Base-by-base conservation (phyloP, 495 filamentous ascomycete genomes). In the Tuber magnatum region DNA sequence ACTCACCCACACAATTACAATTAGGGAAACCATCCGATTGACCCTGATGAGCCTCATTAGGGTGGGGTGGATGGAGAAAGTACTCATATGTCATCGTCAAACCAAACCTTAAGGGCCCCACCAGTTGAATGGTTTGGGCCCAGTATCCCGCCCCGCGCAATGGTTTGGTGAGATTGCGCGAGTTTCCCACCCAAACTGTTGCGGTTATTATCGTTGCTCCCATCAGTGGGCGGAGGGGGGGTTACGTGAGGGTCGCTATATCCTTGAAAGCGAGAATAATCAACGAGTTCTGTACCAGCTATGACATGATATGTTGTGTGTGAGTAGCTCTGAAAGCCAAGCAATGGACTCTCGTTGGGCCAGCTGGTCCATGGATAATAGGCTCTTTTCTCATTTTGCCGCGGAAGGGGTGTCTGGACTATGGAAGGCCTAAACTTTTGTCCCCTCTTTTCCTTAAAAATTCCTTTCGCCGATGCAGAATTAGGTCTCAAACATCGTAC, bases 391-490 rank as follows among this genome's bases (percentile, higher is more conserved):
- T 20, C n/a, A 35, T 65, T 65, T 20, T 65, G 56, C 56, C 56
- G 56, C 14, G 56, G 56, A 1, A 35, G 14, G 56, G 56, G 28
- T 65, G 56, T 16, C 28, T 65, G 56, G n/a, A n/a, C n/a, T n/a
- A n/a, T n/a, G n/a, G 56, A 18, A 65, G 56, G 56, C 56, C 56
- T 65, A 65, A 65, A 65, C 56, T 65, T 65, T 65, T 28, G 56
- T 35, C 28, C 35, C 28, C 56, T 18, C 56, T 32, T 35, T 65
- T 7, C 56, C n/a, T n/a, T n/a, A n/a, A n/a, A n/a, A n/a, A n/a
- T n/a, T n/a, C n/a, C 56, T 35, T 35, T 28, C 32, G 35, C 56
- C 28, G 28, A 65, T 32, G 28, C 56, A 65, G 28, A 65, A 65
- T 35, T 8, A 65, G 28, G n/a, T 28, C 28, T 35, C 56, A 35